Percentiles rank a stretch among this genome's conserved stretches.
Evolutionary conservation across 2,329 filamentous ascomycete genomes (phyloP).

Genomic region (Aspergillus latus): DNA sequence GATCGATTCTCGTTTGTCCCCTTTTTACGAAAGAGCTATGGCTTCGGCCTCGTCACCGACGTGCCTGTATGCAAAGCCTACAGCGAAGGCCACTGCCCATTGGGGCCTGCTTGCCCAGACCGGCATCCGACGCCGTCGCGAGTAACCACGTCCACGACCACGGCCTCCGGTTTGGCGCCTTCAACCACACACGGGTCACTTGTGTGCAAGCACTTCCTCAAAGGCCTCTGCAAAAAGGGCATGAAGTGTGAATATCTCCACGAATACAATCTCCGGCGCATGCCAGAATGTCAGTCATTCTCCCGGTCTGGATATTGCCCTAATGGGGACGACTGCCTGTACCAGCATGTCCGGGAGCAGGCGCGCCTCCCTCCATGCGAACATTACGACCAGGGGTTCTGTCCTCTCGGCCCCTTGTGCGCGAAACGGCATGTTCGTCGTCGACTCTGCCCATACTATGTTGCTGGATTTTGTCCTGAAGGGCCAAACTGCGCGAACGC

Average conservation of each 20-base stretch:
- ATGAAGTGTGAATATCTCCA: constrained; percentile 96
- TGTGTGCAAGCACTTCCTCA: constrained; percentile 98
- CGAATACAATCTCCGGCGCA: constrained; percentile 96
- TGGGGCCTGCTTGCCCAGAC: constrained; percentile 81
- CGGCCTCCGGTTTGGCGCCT: constrained; percentile 42
- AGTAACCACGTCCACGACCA: constrained; percentile 44
- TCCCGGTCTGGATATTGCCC: constrained; percentile 90
- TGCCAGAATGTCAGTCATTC: constrained; percentile 98
- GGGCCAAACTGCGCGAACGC: constrained; percentile 72
- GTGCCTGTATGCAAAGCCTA: constrained; percentile 84
- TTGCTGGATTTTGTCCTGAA: constrained; percentile 93
- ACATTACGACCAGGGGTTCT: constrained; percentile 94
- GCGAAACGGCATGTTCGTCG: constrained; percentile 85
- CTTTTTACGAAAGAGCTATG: constrained; percentile 79
- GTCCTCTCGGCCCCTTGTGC: constrained; percentile 82
- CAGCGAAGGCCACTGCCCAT: constrained; percentile 79
- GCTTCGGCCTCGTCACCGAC: constrained; percentile 77
- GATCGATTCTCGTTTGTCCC: constrained; percentile 82
- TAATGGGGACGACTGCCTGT: constrained; percentile 94
- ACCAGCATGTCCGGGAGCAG: constrained; percentile 83
- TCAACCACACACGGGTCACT: constrained; percentile 55
- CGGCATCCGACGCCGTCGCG: constrained; percentile 63
- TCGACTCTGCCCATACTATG: constrained; percentile 77
- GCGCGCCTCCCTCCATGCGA: constrained; percentile 77
- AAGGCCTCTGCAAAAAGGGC: constrained; percentile 96